Evolutionary conservation across 352 stramenopile genomes (phyloP), one percentile per base, ranked within the genome.

Genomic region (Phytopythium aichiense): DNA sequence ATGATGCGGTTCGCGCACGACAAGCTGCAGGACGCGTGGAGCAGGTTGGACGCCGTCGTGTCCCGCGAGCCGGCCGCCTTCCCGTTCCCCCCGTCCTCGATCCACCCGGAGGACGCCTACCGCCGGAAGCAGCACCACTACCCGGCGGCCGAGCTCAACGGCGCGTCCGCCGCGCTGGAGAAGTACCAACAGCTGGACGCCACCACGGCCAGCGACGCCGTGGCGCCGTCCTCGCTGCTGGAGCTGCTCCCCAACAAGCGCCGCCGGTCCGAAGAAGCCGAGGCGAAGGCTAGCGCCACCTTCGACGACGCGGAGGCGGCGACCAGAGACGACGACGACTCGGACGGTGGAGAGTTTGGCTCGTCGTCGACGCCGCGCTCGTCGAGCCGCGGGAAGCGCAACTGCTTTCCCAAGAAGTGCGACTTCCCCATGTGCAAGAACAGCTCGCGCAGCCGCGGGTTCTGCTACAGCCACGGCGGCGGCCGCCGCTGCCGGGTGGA

Each of bases 371-470:
- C 67, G 9, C 53, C 61, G 28, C 25, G 40, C 52, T 63, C n/a
- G 22, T 52, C 23, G 1, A 38, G 25, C 9, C 48, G 48, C 16
- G 28, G 48, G 8, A 91, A 91, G 72, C 81, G 81, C 45, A 68
- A 82, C 33, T 87, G 77, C 57, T 84, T 88, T 46, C 81, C 81
- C 22, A 91, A 91, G 74, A 91, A 91, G 60, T 92, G 83, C 65
- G 81, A 90, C 69, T 92, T 92, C 51, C 83, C 83, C 11, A 84
- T 92, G 78, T 92, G 83, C 74, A 89, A 89, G 68, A 92, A 92
- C 78, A 86, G 74, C 61, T 88, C 83, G 20, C 80, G 83, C 48
- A 88, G 77, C 58, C 83, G 83, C 45, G 83, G 83, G 50, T 92
- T 90, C 66, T 92, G 82, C 65, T 92, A 92, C 75, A 88, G 76